Percentiles rank a stretch among this genome's conserved stretches.
phyloP scores from a whole-genome alignment of 2,329 filamentous ascomycete species.

The Xylariaceae sp. region DNA sequence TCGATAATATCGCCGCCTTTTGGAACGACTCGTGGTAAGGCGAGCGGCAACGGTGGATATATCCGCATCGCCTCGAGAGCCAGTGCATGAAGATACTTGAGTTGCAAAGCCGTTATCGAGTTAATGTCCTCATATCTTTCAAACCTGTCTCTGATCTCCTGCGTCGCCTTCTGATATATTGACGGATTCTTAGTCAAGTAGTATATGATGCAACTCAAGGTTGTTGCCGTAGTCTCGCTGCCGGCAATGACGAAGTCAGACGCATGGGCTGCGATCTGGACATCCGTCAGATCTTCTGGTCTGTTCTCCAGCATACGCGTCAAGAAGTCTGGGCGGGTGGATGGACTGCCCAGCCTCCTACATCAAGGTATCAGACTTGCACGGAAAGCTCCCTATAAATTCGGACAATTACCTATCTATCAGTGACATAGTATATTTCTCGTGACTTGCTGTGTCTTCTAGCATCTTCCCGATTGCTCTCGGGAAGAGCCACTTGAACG shows the following conservation, averaged over 20 bases:
- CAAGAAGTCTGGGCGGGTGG: constrained; percentile 21
- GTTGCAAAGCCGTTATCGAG: constrained; percentile 3
- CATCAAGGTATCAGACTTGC: constrained; percentile 1
- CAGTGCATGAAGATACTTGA: constrained; percentile 14
- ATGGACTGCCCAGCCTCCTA: constrained; percentile 16
- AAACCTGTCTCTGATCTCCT: constrained; percentile 16
- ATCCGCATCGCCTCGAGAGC: constrained; percentile 16
- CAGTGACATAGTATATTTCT: constrained; percentile 16
- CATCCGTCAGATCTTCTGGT: constrained; percentile 14
- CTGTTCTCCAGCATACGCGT: constrained; percentile 21
- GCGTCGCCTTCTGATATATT: constrained; percentile 4
- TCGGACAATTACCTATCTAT: constrained; percentile 14
- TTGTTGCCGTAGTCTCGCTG: constrained; percentile 18
- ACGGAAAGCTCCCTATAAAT: neutral
- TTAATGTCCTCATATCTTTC: constrained; percentile 13
- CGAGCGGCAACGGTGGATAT: constrained; percentile 16
- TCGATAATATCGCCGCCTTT: constrained; percentile 13
- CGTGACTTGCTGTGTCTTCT: constrained; percentile 13
- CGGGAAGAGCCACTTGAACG: constrained; percentile 10
- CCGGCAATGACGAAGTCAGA: constrained; percentile 26
- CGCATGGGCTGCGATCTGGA: constrained; percentile 26
- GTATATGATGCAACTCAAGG: constrained; percentile 13
- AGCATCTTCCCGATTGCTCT: constrained; percentile 13
- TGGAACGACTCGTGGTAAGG: constrained; percentile 14
- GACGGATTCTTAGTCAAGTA: constrained; percentile 14